Evolutionary conservation across 179 eudicot genomes (phyloP).

Genomic region (Corrigiola litoralis): DNA sequence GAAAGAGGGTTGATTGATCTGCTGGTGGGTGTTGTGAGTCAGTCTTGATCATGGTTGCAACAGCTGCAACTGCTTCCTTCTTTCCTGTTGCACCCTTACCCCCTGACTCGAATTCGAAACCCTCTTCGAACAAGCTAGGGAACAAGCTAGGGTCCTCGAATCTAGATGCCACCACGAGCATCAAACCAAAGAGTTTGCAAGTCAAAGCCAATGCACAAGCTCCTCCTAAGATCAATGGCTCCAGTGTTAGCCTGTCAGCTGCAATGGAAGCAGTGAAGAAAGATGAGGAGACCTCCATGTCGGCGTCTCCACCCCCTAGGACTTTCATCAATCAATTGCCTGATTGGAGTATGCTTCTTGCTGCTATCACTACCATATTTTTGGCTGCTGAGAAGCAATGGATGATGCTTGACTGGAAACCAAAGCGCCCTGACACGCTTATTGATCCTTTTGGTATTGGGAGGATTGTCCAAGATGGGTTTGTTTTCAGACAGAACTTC

Average conservation of each 20-base stretch:
- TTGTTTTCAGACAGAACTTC: constrained; percentile 78
- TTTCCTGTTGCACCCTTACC: constrained; percentile 47
- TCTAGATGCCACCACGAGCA: constrained; percentile 45
- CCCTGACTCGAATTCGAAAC: constrained; percentile 46
- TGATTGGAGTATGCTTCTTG: constrained; percentile 96
- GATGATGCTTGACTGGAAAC: constrained; percentile 96
- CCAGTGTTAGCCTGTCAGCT: constrained; percentile 34
- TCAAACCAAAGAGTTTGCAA: constrained; percentile 51
- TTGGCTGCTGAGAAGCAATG: constrained; percentile 95
- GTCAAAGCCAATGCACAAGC: constrained; percentile 74
- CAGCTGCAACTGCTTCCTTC: constrained; percentile 64
- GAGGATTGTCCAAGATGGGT: constrained; percentile 74
- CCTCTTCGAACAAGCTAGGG: constrained; percentile 30
- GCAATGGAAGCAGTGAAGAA: constrained; percentile 45
- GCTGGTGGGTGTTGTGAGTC: constrained; percentile 27
- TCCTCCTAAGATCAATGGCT: constrained; percentile 70
- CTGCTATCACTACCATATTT: constrained; percentile 80
- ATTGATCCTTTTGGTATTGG: constrained; percentile 80
- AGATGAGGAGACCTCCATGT: constrained; percentile 35
- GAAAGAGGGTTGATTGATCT: constrained; percentile 8
- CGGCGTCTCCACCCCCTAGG: constrained; percentile 56
- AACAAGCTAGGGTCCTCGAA: constrained; percentile 33
- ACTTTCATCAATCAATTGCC: constrained; percentile 83
- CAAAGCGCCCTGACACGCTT: constrained; percentile 73
- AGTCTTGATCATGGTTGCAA: constrained; percentile 61